A percentile compares a stretch with the other conserved stretches of the same genome.
Evolutionary conservation across 306 rosid species (phyloP).

Genomic region (Sechiopsis laciniata): DNA sequence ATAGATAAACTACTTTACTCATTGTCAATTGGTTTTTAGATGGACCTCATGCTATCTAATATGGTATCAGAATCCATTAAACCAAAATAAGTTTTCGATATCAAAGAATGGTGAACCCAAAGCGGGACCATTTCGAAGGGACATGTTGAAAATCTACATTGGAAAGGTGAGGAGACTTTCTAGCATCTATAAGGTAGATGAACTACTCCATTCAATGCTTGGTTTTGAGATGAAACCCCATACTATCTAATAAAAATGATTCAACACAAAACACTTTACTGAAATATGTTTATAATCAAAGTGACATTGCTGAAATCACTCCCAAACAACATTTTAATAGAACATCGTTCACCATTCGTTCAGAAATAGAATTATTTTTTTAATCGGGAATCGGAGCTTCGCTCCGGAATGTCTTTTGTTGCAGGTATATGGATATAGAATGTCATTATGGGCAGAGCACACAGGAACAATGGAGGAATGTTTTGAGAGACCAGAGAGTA

Average conservation of each 20-base stretch:
- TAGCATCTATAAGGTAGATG: too few species aligned
- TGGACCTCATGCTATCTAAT: background rate
- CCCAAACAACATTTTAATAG: background rate
- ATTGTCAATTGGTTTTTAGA: too few species aligned
- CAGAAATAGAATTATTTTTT: background rate
- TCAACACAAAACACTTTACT: background rate
- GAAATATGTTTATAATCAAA: background rate
- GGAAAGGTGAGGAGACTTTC: too few species aligned
- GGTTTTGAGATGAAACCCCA: too few species aligned
- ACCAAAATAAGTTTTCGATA: too few species aligned
- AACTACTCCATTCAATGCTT: too few species aligned
- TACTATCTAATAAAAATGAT: background rate
- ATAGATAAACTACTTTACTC: too few species aligned
- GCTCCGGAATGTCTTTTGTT: background rate
- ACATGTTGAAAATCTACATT: too few species aligned
- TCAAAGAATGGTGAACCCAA: too few species aligned
- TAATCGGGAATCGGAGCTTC: too few species aligned
- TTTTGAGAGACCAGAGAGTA: conserved; percentile 57
- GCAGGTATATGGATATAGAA: conserved; percentile 78
- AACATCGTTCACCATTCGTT: background rate
- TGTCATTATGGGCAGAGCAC: conserved; percentile 87
- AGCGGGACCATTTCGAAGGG: too few species aligned
- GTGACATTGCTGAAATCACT: background rate
- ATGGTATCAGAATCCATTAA: too few species aligned
- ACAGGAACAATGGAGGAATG: conserved; percentile 54